phyloP scores from a whole-genome alignment of 495 filamentous ascomycete species.

The Bacidia gigantensis region DNA sequence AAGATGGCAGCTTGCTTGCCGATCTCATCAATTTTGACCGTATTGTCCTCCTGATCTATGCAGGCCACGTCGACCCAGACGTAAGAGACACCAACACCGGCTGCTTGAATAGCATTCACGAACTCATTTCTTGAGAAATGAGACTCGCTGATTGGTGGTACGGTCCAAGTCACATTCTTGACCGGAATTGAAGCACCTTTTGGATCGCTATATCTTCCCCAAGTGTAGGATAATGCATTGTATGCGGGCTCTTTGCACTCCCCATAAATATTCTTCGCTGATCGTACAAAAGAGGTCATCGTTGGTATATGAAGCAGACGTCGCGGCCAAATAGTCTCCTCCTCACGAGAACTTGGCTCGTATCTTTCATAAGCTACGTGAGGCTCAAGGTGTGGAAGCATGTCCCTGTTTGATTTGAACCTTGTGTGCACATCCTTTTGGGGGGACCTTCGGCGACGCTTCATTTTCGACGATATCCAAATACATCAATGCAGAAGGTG shows the following conservation, averaged over 20 bases:
- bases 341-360: too few relatives aligned
- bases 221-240: background rate
- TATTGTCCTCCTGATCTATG: background rate
- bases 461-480: too few relatives aligned
- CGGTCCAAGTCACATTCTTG: background rate
- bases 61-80: conserved; percentile 2
- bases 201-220: background rate
- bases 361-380: too few relatives aligned
- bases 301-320: background rate
- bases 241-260: background rate
- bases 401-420: too few relatives aligned
- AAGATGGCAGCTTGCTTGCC: conserved; percentile 2
- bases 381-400: too few relatives aligned
- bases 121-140: background rate
- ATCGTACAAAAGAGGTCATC: background rate
- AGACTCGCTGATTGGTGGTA: background rate
- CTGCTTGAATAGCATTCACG: background rate
- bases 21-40: background rate
- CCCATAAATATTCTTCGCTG: background rate
- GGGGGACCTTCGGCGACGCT: too few relatives aligned
- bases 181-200: background rate
- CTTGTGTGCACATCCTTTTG: too few relatives aligned
- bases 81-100: background rate
- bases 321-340: too few relatives aligned
- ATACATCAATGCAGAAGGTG: too few relatives aligned